Conservation (phyloP, 116 monocot species). For the Trichopus zeylanicus region DNA sequence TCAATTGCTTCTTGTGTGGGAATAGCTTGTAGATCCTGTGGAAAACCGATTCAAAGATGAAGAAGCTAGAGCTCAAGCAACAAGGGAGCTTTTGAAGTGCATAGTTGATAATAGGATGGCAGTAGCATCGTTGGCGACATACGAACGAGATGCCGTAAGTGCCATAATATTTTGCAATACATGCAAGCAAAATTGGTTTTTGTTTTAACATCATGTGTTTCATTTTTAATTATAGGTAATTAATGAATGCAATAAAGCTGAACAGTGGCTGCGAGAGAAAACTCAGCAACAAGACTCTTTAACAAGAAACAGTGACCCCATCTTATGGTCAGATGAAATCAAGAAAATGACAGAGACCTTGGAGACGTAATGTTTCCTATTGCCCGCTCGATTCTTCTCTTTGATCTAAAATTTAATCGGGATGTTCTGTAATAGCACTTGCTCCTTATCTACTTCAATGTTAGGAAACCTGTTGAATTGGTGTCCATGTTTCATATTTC, state of each 20-base stretch:
- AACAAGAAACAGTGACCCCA: conserved; percentile 17
- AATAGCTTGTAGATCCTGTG: conserved; percentile 72
- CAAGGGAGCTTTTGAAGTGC: conserved; percentile 51
- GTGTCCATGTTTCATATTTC: neutral
- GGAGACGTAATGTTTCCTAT: conserved; percentile 8
- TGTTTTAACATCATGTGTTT: neutral
- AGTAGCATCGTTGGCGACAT: conserved; percentile 20
- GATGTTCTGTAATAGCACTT: no score
- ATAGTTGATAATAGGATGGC: conserved; percentile 48
- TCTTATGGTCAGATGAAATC: conserved; percentile 20
- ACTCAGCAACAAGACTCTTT: conserved; percentile 13
- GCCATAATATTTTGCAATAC: neutral
- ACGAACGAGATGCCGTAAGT: conserved; percentile 46
- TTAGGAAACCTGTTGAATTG: neutral
- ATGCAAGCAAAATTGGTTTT: neutral
- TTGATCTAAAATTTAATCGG: neutral
- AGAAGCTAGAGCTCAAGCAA: conserved; percentile 55
- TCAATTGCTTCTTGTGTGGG: conserved; percentile 1
- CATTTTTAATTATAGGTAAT: conserved; percentile 9
- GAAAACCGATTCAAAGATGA: conserved; percentile 60
- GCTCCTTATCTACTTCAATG: neutral
- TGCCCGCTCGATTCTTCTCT: neutral
- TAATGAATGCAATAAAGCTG: conserved; percentile 17
- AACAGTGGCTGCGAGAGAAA: conserved; percentile 21
- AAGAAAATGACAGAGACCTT: conserved; percentile 13